phyloP scores from a whole-genome alignment of 2,329 filamentous ascomycete species.

The Thelonectria blattea region DNA sequence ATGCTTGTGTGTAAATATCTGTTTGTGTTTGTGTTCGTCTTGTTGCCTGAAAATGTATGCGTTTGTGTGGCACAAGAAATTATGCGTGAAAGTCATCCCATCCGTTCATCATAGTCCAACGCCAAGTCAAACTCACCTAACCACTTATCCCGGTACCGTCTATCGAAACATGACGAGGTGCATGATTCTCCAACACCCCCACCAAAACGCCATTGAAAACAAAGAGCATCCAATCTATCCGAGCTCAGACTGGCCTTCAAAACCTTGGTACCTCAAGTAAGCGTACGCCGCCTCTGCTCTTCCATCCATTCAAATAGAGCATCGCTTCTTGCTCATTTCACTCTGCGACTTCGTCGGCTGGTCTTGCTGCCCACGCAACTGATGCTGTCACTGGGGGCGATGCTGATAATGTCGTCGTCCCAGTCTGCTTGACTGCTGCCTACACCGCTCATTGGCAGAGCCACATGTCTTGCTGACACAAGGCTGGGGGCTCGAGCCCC shows the following conservation, averaged over 20 bases:
- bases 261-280: neutral
- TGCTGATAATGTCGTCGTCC: conserved; percentile 58
- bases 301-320: neutral
- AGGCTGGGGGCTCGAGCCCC: conserved; percentile 35
- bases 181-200: neutral
- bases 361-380: conserved; percentile 60
- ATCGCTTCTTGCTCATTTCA: conserved; percentile 25
- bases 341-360: conserved; percentile 36
- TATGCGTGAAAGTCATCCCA: neutral
- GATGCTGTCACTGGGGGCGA: conserved; percentile 67
- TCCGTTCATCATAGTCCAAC: neutral
- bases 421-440: conserved; percentile 50
- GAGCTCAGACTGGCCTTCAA: neutral
- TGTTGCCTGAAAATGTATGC: neutral
- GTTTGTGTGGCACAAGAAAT: neutral
- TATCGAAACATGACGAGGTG: neutral
- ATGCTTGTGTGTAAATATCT: conserved; percentile 1
- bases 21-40: neutral
- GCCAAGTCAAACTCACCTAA: neutral
- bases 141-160: neutral
- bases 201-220: neutral
- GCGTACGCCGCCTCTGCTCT: neutral
- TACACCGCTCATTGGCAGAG: conserved; percentile 50
- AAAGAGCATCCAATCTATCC: neutral
- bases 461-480: conserved; percentile 43